These are phyloP conservation scores for Podochytrium sp. DNA, from an alignment of 192 early-diverging fungal genomes.

Conservation along the genomic window DNA sequence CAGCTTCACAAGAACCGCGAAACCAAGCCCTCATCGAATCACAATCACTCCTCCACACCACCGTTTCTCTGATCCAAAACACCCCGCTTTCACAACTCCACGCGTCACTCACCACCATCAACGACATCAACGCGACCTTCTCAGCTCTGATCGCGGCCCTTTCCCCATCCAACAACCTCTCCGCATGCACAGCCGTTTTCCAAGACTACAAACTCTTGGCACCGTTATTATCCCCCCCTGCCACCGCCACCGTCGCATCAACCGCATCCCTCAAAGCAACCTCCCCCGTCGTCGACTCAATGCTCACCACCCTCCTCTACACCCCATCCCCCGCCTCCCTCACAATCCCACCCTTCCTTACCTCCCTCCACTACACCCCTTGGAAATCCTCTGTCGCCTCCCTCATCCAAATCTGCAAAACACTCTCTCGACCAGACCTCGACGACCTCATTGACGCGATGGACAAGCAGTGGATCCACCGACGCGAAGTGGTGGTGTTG, in stretches of 20 bases:
- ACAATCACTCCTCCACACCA: background rate
- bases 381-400: background rate
- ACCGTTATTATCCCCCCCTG: too few species aligned
- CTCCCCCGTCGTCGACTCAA: background rate
- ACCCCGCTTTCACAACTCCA: background rate
- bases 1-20: background rate
- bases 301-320: background rate
- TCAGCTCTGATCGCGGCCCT: background rate
- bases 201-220: background rate
- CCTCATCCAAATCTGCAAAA: too few species aligned
- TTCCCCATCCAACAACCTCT: background rate
- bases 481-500: background rate
- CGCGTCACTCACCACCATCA: background rate
- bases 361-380: background rate
- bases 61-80: background rate
- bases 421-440: too few species aligned
- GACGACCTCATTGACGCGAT: background rate
- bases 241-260: background rate
- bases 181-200: background rate
- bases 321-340: background rate
- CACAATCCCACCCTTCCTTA: background rate
- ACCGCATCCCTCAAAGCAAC: background rate
- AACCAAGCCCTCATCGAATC: too few species aligned
- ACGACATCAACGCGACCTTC: background rate
- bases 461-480: background rate